Base-by-base conservation (phyloP, 2,329 filamentous ascomycete species). In the Ampelomyces quisqualis region DNA sequence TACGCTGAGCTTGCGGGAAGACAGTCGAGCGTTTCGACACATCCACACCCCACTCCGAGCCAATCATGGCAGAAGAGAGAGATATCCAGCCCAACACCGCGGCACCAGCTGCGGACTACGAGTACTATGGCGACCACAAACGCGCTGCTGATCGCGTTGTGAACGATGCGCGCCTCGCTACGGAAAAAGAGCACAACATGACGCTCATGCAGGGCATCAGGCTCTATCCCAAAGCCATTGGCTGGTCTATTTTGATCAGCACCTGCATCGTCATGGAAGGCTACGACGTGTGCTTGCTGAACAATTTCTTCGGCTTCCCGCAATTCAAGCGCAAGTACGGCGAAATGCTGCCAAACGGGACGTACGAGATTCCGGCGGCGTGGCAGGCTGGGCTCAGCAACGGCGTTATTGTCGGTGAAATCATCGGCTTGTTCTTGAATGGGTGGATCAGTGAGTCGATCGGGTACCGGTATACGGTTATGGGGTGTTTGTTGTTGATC, bases 181-280 rank as follows among this genome's bases (percentile, higher is more conserved):
- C 72, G 4, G 72, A 74, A 30, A 74, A 73, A 42, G 74, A 77
- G 51, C 72, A 73, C 44, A 70, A 62, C 34, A 76, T 77, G 73
- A 73, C 70, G 9, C 73, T 95, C 43, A 62, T 79, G 64, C 81
- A 95, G 72, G 89, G 88, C 48, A 77, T 95, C 66, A 81, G 76
- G 61, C 76, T 93, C 18, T 95, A 95, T 63, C 89, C 88, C 43
- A 91, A 94, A 73, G 90, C 90, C 15, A 84, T 94, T 41, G 78
- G 73, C 15, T 95, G 88, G 88, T 88, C 84, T 56, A 60, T 95
- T 35, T 73, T 94, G 44, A 90, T 95, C 67, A 91, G 86, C n/a
- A 91, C 88, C 0, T 90, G 86, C 64, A 93, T 95, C 60, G 82
- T 81, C 58, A 95, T 95, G 90, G 89, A 95, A 68, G 89, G 88